These are phyloP conservation scores for Diaporthe citrichinensis DNA, from an alignment of 2,329 filamentous ascomycete genomes.

Conservation along the genomic window DNA sequence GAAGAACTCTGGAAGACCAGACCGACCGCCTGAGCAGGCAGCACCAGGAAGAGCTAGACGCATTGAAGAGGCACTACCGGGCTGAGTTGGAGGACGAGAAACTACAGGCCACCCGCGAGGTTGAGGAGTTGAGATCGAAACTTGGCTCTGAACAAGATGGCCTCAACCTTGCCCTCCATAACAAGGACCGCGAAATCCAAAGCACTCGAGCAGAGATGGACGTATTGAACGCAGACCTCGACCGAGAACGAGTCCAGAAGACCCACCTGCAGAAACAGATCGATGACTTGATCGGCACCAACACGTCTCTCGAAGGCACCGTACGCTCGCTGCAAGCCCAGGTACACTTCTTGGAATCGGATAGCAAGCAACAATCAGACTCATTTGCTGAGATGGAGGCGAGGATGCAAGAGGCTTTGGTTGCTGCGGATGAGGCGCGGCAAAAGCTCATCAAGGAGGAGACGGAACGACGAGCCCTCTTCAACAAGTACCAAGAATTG, in stretches of 20 bases:
- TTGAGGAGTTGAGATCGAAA: conserved; percentile 73
- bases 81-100: conserved; percentile 77
- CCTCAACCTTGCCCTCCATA: conserved; percentile 61
- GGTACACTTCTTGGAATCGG: conserved; percentile 90
- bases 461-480: conserved; percentile 88
- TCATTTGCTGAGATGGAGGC: conserved; percentile 87
- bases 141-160: conserved; percentile 67
- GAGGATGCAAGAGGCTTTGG: conserved; percentile 82
- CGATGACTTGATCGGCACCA: conserved; percentile 71
- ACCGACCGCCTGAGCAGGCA: conserved; percentile 70
- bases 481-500: conserved; percentile 97
- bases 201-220: conserved; percentile 63
- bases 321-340: conserved; percentile 84
- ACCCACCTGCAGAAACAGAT: conserved; percentile 66
- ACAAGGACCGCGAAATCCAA: conserved; percentile 69
- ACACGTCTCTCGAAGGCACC: conserved; percentile 79
- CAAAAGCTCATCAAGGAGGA: conserved; percentile 93
- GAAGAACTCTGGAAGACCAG: conserved; percentile 66
- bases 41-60: conserved; percentile 78
- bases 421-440: conserved; percentile 77
- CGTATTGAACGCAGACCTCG: conserved; percentile 63
- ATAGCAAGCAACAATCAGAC: conserved; percentile 89
- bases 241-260: conserved; percentile 76
- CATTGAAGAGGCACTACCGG: conserved; percentile 73
- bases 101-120: conserved; percentile 65